Evolutionary conservation across 2,329 filamentous ascomycete species (phyloP), one percentile per base, ranked within the genome.

Genomic region (Chaetomiaceae sp.): DNA sequence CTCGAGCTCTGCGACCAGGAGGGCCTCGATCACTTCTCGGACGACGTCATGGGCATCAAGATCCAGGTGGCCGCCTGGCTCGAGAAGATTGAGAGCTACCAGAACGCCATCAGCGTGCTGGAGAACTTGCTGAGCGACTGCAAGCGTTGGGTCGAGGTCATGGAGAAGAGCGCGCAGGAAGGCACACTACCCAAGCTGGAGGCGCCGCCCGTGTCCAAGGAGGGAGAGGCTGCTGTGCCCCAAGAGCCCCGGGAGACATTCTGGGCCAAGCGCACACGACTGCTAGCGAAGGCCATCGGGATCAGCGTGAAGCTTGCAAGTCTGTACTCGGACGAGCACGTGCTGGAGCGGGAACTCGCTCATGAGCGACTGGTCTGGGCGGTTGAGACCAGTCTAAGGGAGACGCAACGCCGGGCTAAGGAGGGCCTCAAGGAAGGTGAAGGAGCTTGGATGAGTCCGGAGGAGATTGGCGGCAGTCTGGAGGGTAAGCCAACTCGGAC

Each of bases 1-100:
- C 72, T 97, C 47, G 73, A 82, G 52, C 75, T 84, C 42, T 88
- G 88, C 47, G 71, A 81, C 40, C 81, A 88, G 59, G 61, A 85
- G 41, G 81, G 82, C 0, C 79, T 98, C 70, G 88, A 97, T 61
- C 88, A 87, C 0, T 94, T 90, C 62, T 90, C 86, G 4, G 86
- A 96, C 57, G 90, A 96, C 63, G 83, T 96, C 27, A 75, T 96
- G 56, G 93, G 93, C 8, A 82, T 97, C 42, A 88, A 89, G 60
- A 83, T 97, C 41, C 82, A 90, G 62, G 74, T 95, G 8, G 82
- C 88, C 1, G 75, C 76, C 9, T 81, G 95, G 74, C 74, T 95
- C 52, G 88, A 96, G 65, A 83, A 84, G 60, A 78, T 87, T 14
- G 75, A 82, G 26, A 79, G 84, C 58, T 82, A 82, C 59, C 73